Evolutionary conservation across 2,329 filamentous ascomycete genomes (phyloP), one percentile per base, ranked within the genome.

Genomic region (Chlorencoelia australis): DNA sequence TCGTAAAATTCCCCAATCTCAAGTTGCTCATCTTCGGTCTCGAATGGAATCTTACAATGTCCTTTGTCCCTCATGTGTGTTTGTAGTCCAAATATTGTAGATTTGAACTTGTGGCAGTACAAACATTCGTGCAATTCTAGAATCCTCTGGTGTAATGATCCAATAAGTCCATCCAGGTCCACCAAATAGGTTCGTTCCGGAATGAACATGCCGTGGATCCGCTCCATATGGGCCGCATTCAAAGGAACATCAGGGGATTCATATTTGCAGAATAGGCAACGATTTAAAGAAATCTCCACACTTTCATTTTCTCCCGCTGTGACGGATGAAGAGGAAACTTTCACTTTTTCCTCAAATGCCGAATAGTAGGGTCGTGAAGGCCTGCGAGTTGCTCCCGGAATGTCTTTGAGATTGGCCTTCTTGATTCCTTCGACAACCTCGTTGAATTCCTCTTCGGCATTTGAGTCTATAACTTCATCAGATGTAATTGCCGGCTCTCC

Each of bases 31-130:
- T 82, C 80, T 56, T 95, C 85, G 0, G 79, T 81, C 34, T 80
- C 78, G 59, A 89, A 98, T 0, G 86, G 88, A 49, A 98, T 93
- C 73, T 88, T 94, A 71, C 89, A 96, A 62, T 98, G 91, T 1
- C 86, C 82, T 57, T 87, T 89, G 58, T 98, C 91, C 29, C 86
- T 79, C 91, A 98, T 98, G 59, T 98, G 91, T 1, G 88, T 95
- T 56, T 95, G 88, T 17, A 88, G 76, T 13, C 84, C 89, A 39
- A 79, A 77, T 0, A 82, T 69, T 9, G 79, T 88, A 44, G 79
- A 75, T 56, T 91, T 84, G 28, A 80, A 61, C 59, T 91, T 93
- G 56, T 83, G 80, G 57, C 91, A 98, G 56, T 79, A 87, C 30
- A 98, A 61, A 58, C 91, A 98, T 59, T 94, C 80, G 55, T 86